These are phyloP conservation scores for Hibiscus trionum DNA, from an alignment of 345 rosid genomes.

Conservation along the genomic window DNA sequence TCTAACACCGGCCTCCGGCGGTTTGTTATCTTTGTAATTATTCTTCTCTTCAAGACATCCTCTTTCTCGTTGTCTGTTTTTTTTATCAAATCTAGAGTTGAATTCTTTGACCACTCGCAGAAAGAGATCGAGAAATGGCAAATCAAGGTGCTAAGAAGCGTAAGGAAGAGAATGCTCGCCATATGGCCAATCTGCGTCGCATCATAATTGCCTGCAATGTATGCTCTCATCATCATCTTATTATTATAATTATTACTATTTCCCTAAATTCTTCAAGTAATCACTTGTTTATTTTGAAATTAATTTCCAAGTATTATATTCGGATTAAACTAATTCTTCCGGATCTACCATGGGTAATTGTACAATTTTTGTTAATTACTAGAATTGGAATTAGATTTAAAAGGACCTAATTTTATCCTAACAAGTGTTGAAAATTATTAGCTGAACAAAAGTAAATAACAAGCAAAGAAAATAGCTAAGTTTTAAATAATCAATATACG, in stretches of 20 bases:
- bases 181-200: slow-evolving; percentile 55
- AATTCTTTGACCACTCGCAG: neutral
- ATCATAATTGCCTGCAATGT: slow-evolving; percentile 73
- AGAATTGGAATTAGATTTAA: too few species aligned
- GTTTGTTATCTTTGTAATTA: too few species aligned
- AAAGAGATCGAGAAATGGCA: slow-evolving; percentile 39
- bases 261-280: neutral
- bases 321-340: neutral
- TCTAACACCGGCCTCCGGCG: too few species aligned
- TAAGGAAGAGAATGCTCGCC: slow-evolving; percentile 76
- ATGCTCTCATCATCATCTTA: slow-evolving; percentile 11
- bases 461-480: too few species aligned
- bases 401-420: too few species aligned
- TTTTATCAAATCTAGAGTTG: neutral
- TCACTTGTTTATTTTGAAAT: neutral
- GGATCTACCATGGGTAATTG: too few species aligned
- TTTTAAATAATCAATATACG: too few species aligned
- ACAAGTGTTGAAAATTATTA: too few species aligned
- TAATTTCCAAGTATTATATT: neutral
- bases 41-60: too few species aligned
- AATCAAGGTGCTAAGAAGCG: slow-evolving; percentile 96
- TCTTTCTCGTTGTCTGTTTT: too few species aligned
- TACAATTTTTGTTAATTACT: too few species aligned
- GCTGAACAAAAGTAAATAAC: too few species aligned
- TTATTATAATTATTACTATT: neutral